Evolutionary conservation across 495 filamentous ascomycete species (phyloP).

Genomic region (Evernia prunastri): DNA sequence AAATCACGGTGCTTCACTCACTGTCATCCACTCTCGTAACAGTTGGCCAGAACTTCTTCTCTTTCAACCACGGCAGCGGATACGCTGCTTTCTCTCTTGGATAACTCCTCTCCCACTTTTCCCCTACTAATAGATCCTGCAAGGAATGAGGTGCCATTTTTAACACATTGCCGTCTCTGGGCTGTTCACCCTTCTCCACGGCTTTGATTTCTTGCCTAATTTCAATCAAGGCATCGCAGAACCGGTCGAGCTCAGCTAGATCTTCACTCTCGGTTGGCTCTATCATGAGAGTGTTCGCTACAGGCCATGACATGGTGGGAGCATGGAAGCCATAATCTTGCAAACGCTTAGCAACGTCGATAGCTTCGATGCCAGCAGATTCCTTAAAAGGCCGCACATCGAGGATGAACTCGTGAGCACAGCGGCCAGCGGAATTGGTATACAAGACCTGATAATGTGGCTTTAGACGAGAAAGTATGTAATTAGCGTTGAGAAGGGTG

Average conservation of each 20-base stretch:
- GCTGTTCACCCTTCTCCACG: conserved; percentile 73
- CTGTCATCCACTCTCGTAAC: conserved; percentile 88
- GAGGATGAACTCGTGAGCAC: conserved; percentile 98
- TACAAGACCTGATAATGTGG: conserved; percentile 88
- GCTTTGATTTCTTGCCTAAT: conserved; percentile 83
- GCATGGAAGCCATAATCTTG: conserved; percentile 99
- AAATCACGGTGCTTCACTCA: conserved; percentile 38
- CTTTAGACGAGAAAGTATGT: conserved; percentile 87
- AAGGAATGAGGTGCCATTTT: conserved; percentile 89
- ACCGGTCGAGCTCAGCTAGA: conserved; percentile 90
- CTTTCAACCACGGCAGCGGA: conserved; percentile 73
- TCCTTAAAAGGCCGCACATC: conserved; percentile 85
- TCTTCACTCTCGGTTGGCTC: conserved; percentile 95
- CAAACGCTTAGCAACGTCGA: conserved; percentile 94
- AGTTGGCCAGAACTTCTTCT: conserved; percentile 98
- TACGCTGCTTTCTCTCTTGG: conserved; percentile 80
- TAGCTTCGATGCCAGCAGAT: conserved; percentile 79
- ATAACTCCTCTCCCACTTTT: conserved; percentile 76
- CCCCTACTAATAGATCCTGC: conserved; percentile 64
- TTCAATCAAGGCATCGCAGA: conserved; percentile 84
- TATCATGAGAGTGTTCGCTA: conserved; percentile 95
- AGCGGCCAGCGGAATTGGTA: conserved; percentile 80
- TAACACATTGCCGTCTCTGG: conserved; percentile 78
- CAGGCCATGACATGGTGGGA: conserved; percentile 97
- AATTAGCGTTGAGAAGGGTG: conserved; percentile 93